Conservation (phyloP, 2,329 filamentous ascomycete species). For the Colletotrichum cuscutae region DNA sequence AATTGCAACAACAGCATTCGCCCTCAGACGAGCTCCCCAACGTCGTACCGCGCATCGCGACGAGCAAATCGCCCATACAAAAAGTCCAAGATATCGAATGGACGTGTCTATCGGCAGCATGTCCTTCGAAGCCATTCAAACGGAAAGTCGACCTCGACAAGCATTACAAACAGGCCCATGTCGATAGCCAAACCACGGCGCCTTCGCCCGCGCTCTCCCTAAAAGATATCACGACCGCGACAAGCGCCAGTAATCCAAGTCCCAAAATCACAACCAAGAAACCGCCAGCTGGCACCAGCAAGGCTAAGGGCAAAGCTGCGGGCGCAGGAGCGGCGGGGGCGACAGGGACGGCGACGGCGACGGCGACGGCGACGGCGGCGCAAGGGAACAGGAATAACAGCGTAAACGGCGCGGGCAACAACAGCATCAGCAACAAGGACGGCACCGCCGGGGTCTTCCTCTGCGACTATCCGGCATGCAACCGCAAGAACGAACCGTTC, state of each 20-base stretch:
- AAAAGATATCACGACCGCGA: slow-evolving; percentile 29
- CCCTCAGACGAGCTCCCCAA: slow-evolving; percentile 26
- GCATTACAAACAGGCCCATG: slow-evolving; percentile 62
- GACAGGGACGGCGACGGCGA: neutral
- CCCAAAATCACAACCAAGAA: slow-evolving; percentile 29
- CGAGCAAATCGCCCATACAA: slow-evolving; percentile 31
- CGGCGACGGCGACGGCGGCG: no score
- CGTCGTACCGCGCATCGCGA: slow-evolving; percentile 28
- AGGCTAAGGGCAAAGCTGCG: slow-evolving; percentile 4
- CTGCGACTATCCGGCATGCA: slow-evolving; percentile 64
- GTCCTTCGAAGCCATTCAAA: slow-evolving; percentile 58
- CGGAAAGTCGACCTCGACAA: slow-evolving; percentile 65
- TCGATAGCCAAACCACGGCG: slow-evolving; percentile 35
- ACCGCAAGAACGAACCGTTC: slow-evolving; percentile 57
- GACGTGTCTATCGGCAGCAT: slow-evolving; percentile 52
- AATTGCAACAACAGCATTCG: slow-evolving; percentile 29
- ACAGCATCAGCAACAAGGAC: slow-evolving; percentile 39
- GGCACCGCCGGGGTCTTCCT: slow-evolving; percentile 48
- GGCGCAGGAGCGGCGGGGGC: neutral
- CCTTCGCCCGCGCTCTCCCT: slow-evolving; percentile 30
- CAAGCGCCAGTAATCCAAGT: slow-evolving; percentile 28
- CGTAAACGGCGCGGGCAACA: slow-evolving; percentile 34
- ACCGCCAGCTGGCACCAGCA: slow-evolving; percentile 1
- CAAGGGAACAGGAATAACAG: slow-evolving; percentile 28
- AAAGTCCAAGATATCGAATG: slow-evolving; percentile 31